These are phyloP conservation scores for Parasitella parasitica DNA, from an alignment of 371 early-diverging fungal genomes.

Conservation along the genomic window DNA sequence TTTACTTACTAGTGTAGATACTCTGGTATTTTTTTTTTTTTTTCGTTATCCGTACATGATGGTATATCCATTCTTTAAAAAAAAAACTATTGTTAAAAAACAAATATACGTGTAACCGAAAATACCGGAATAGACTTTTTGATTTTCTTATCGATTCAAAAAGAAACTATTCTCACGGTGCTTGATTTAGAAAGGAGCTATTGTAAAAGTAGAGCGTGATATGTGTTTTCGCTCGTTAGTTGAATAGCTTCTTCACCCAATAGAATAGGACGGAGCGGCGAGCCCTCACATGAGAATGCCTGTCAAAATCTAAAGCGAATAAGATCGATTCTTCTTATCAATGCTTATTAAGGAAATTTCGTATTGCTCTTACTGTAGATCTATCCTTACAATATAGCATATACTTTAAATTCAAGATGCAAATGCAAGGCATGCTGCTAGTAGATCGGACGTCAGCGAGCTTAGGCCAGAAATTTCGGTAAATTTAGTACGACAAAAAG, in stretches of 20 bases:
- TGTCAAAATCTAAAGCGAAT: conserved; percentile 32
- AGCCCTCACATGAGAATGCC: conserved; percentile 17
- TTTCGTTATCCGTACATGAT: no score
- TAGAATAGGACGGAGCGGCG: neutral
- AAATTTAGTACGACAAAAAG: no score
- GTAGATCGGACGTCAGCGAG: no score
- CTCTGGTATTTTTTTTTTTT: neutral
- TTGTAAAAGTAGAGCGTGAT: conserved; percentile 1
- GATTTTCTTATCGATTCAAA: conserved; percentile 1
- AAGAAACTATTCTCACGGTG: conserved; percentile 10
- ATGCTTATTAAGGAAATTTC: conserved; percentile 8
- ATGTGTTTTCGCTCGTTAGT: neutral
- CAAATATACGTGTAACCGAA: conserved; percentile 2
- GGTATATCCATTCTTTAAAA: neutral
- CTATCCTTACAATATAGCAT: neutral
- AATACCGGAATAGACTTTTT: neutral
- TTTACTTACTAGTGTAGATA: no score
- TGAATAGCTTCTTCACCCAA: neutral
- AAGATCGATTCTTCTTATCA: conserved; percentile 25
- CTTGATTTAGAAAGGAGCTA: conserved; percentile 7
- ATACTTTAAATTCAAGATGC: no score
- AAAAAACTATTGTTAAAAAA: neutral
- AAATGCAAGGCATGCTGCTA: no score
- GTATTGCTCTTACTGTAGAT: neutral
- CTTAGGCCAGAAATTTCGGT: no score